These are phyloP conservation scores for Hypoxylon sp. DNA, from an alignment of 2,329 filamentous ascomycete genomes.

Conservation along the genomic window DNA sequence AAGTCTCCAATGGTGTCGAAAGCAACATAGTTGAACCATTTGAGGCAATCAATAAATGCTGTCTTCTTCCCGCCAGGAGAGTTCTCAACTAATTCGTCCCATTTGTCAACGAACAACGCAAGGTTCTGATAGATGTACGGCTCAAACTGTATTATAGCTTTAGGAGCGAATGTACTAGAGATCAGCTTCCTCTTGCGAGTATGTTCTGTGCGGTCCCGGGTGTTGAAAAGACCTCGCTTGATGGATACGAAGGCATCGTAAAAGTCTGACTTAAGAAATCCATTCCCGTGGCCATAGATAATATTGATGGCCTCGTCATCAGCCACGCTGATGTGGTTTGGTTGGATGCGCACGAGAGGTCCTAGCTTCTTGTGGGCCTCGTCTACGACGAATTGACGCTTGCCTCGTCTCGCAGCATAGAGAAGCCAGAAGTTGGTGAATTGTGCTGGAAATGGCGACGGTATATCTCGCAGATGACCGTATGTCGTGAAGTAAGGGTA, in stretches of 20 bases:
- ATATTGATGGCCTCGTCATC: slow-evolving; percentile 79
- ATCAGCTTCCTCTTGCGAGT: slow-evolving; percentile 89
- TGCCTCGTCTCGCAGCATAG: slow-evolving; percentile 69
- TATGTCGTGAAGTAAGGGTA: slow-evolving; percentile 68
- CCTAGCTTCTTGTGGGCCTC: slow-evolving; percentile 78
- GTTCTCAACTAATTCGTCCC: slow-evolving; percentile 68
- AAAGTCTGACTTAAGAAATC: slow-evolving; percentile 81
- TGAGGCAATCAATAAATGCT: slow-evolving; percentile 74
- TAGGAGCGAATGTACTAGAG: slow-evolving; percentile 85
- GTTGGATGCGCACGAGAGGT: slow-evolving; percentile 82
- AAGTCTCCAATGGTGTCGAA: slow-evolving; percentile 64
- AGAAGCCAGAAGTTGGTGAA: slow-evolving; percentile 87
- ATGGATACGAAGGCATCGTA: slow-evolving; percentile 94
- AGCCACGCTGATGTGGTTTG: slow-evolving; percentile 83
- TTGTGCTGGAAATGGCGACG: slow-evolving; percentile 67
- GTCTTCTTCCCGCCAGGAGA: slow-evolving; percentile 58
- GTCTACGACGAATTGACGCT: slow-evolving; percentile 72
- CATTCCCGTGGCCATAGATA: slow-evolving; percentile 83
- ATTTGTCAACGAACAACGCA: slow-evolving; percentile 74
- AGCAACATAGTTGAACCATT: slow-evolving; percentile 80
- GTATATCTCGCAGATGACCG: slow-evolving; percentile 60
- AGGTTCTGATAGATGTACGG: slow-evolving; percentile 87
- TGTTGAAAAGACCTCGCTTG: slow-evolving; percentile 87
- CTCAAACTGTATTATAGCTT: slow-evolving; percentile 84
- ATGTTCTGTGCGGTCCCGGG: slow-evolving; percentile 81